A percentile compares a stretch with the other conserved stretches of the same genome.
These are phyloP conservation scores for Atkinsonella hypoxylon DNA, from an alignment of 2,329 filamentous ascomycete species.

Conservation along the genomic window DNA sequence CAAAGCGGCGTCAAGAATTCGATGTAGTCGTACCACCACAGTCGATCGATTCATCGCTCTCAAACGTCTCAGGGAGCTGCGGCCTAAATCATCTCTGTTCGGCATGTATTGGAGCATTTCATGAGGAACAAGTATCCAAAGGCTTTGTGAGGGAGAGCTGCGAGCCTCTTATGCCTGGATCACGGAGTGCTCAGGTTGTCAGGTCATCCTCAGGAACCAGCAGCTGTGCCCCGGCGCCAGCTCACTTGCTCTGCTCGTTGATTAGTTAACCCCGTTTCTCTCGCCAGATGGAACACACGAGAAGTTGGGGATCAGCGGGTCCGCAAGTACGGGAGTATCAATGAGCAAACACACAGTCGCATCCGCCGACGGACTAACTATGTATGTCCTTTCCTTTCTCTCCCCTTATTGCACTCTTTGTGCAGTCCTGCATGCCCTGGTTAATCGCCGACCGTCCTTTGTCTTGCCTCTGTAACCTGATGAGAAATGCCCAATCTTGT, in stretches of 20 bases:
- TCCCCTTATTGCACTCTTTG: not conserved
- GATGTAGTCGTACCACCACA: conserved; percentile 2
- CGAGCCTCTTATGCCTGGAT: not conserved
- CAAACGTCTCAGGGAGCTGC: not conserved
- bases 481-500: conserved; percentile 6
- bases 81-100: not conserved
- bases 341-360: not conserved
- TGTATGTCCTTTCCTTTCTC: not conserved
- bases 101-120: too few species aligned
- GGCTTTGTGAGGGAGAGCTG: not conserved
- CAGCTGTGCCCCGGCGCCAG: conserved; percentile 4
- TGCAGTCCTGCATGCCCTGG: conserved; percentile 1
- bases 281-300: not conserved
- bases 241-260: not conserved
- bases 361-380: not conserved
- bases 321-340: not conserved
- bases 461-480: conserved; percentile 4
- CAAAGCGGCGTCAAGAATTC: conserved; percentile 1
- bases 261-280: not conserved
- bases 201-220: not conserved
- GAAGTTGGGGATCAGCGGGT: not conserved
- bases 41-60: not conserved
- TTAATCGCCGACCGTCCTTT: conserved; percentile 5
- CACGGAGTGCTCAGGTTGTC: not conserved
- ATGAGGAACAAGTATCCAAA: too few species aligned